These are phyloP conservation scores for Tripterygium wilfordii DNA, from an alignment of 177 flowering plant species.

Conservation along the genomic window DNA sequence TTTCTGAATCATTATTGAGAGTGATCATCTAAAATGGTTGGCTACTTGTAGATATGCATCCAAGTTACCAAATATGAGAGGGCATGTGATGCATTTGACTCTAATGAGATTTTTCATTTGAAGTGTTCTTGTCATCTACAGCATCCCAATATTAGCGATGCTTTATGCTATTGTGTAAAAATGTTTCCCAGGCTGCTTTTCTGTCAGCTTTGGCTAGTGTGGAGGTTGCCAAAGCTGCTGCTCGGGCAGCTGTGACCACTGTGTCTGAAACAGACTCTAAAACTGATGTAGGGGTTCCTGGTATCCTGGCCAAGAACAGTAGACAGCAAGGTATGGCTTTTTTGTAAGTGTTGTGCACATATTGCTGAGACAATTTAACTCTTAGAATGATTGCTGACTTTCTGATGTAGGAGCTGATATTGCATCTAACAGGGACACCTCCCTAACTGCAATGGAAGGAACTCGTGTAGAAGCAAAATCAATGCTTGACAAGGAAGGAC, in stretches of 20 bases:
- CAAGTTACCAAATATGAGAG: no score
- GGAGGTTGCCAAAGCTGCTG: constrained; percentile 75
- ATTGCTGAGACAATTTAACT: no score
- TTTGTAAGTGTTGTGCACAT: no score
- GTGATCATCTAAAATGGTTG: no score
- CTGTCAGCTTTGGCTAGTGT: constrained; percentile 80
- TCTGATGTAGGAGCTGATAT: constrained; percentile 30
- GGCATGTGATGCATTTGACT: no score
- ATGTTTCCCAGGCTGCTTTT: constrained; percentile 76
- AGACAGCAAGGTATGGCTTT: constrained; percentile 42
- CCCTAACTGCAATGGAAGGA: constrained; percentile 16
- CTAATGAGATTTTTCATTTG: no score
- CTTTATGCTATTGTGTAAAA: no score
- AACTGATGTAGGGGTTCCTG: constrained; percentile 11
- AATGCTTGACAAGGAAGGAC: constrained; percentile 57
- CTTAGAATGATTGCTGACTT: no score
- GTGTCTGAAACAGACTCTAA: constrained; percentile 33
- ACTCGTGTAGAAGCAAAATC: constrained; percentile 40
- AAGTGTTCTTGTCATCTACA: no score
- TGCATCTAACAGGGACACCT: constrained; percentile 30
- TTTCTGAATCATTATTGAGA: no score
- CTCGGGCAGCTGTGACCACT: constrained; percentile 69
- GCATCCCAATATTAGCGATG: no score
- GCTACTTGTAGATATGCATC: no score
- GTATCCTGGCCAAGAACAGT: constrained; percentile 13